These are phyloP conservation scores for Ophiocordyceps camponoti-saundersi DNA, from an alignment of 2,329 filamentous ascomycete genomes.

Conservation along the genomic window DNA sequence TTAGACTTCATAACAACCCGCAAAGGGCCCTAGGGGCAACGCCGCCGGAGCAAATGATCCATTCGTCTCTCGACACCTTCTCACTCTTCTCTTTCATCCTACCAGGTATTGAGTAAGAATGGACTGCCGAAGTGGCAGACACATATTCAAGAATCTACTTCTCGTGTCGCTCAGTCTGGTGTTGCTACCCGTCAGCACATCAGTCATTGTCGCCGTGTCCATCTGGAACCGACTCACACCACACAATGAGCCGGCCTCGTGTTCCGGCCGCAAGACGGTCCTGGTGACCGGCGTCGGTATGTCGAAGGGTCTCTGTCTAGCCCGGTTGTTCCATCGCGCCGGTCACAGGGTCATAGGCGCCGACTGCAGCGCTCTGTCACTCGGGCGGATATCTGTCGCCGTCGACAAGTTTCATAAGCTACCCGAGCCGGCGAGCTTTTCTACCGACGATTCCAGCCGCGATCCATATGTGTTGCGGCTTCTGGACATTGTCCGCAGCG, in stretches of 20 bases:
- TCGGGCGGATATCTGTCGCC: constrained; percentile 40
- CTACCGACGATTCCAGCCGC: not conserved
- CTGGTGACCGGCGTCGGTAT: constrained; percentile 60
- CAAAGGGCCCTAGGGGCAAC: not conserved
- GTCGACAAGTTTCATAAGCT: constrained; percentile 36
- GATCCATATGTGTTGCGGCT: constrained; percentile 38
- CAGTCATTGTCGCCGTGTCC: constrained; percentile 17
- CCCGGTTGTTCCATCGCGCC: constrained; percentile 43
- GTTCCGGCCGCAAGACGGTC: constrained; percentile 23
- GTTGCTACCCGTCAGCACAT: constrained; percentile 31
- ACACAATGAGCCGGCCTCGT: not conserved
- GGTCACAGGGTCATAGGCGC: constrained; percentile 59
- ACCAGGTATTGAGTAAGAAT: not conserved
- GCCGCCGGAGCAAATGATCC: not conserved
- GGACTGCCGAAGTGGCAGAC: constrained; percentile 1
- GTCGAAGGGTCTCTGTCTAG: constrained; percentile 50
- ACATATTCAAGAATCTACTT: constrained; percentile 8
- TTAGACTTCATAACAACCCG: not conserved
- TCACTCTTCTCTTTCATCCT: not conserved
- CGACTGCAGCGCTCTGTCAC: constrained; percentile 37
- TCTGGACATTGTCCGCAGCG: constrained; percentile 37
- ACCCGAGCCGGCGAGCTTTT: constrained; percentile 6
- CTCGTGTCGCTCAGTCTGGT: constrained; percentile 13
- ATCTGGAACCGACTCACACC: not conserved
- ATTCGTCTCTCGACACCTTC: not conserved